These are phyloP conservation scores for Acacia melanoxylon DNA, from an alignment of 306 rosid genomes.

Conservation along the genomic window DNA sequence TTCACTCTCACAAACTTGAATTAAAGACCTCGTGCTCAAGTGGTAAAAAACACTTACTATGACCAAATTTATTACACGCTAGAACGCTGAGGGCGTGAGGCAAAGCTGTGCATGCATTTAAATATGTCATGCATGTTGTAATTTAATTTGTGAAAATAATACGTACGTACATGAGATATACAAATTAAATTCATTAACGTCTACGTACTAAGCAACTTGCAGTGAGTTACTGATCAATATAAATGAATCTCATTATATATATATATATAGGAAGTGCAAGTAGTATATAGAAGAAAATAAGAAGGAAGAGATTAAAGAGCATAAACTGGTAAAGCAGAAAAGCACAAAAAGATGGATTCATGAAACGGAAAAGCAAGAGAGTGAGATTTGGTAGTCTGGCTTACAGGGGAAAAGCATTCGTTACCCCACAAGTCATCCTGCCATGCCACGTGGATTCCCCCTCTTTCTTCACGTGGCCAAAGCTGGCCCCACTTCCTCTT, in stretches of 20 bases:
- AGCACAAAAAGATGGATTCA: conserved; percentile 74
- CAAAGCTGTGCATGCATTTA: no score
- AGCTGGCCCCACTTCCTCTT: conserved; percentile 62
- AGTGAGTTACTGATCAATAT: neutral
- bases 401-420: conserved; percentile 40
- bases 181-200: neutral
- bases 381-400: neutral
- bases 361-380: conserved; percentile 52
- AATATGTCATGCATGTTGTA: neutral
- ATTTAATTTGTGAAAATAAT: no score
- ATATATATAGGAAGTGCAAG: no score
- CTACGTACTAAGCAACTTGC: neutral
- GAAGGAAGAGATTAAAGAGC: neutral
- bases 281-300: neutral
- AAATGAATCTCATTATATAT: neutral
- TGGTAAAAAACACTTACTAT: no score
- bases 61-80: neutral
- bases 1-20: no score
- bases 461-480: conserved; percentile 60
- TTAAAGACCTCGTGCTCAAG: no score
- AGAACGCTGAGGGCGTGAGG: neutral
- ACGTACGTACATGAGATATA: no score
- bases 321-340: conserved; percentile 58
- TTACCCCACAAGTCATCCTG: conserved; percentile 52
- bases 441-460: conserved; percentile 55